phyloP scores from a whole-genome alignment of 1,139 yeast genomes.

The Protomyces pachydermus region DNA sequence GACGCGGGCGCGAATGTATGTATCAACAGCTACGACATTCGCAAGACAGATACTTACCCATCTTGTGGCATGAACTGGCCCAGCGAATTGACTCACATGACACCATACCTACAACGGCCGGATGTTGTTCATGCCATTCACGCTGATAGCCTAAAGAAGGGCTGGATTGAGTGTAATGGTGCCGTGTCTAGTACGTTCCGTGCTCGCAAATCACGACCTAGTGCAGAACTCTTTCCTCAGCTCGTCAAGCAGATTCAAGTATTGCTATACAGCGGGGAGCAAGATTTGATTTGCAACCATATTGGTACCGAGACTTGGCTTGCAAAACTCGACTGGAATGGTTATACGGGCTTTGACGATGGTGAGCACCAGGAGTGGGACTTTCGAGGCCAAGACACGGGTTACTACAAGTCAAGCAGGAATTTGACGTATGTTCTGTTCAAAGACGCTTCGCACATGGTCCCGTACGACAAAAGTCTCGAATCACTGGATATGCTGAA shows the following conservation, averaged over 20 bases:
- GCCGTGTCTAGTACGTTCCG: conserved; percentile 52
- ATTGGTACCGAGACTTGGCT: conserved; percentile 69
- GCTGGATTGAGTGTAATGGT: conserved; percentile 75
- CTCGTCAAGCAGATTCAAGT: conserved; percentile 59
- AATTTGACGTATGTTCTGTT: conserved; percentile 74
- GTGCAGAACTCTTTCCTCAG: conserved; percentile 61
- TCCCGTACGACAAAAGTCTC: conserved; percentile 76
- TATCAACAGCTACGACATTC: conserved; percentile 74
- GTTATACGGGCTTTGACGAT: conserved; percentile 51
- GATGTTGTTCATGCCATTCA: conserved; percentile 56
- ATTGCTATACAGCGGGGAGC: conserved; percentile 77
- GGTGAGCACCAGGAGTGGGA: conserved; percentile 36
- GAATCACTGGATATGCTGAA: conserved; percentile 58
- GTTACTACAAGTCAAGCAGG: conserved; percentile 47
- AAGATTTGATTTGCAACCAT: conserved; percentile 83
- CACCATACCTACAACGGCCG: conserved; percentile 54
- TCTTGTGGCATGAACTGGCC: conserved; percentile 97
- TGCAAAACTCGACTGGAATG: conserved; percentile 62
- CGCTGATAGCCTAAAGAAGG: conserved; percentile 37
- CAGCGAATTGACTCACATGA: conserved; percentile 54
- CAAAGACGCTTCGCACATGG: conserved; percentile 85
- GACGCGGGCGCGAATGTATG: conserved; percentile 48
- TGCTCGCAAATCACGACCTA: conserved; percentile 54
- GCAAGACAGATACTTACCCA: conserved; percentile 67
- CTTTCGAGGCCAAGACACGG: conserved; percentile 36